Conservation (phyloP, 352 stramenopile species). For the Plasmopara viticola region DNA sequence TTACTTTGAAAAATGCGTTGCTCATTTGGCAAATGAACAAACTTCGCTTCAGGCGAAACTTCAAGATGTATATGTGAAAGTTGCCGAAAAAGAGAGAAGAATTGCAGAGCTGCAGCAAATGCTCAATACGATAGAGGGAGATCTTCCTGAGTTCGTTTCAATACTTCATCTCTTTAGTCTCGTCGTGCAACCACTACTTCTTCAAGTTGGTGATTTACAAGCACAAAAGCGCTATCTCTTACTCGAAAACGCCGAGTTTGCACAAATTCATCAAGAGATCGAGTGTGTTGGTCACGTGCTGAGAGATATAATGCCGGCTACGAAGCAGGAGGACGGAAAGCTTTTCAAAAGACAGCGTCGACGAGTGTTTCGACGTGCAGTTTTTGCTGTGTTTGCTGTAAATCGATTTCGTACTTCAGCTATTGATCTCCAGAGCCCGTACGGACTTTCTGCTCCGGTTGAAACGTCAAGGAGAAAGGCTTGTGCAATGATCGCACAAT, state of each 20-base stretch:
- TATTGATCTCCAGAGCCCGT: constrained; percentile 12
- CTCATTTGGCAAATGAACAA: constrained; percentile 40
- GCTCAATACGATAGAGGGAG: constrained; percentile 31
- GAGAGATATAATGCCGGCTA: constrained; percentile 41
- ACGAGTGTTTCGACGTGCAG: constrained; percentile 38
- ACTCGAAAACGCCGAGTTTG: constrained; percentile 44
- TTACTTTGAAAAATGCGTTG: constrained; percentile 23
- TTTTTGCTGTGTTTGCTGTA: constrained; percentile 61
- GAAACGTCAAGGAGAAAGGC: constrained; percentile 13
- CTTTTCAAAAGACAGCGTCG: constrained; percentile 11
- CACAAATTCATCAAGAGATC: constrained; percentile 41
- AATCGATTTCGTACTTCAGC: constrained; percentile 35
- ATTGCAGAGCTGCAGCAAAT: constrained; percentile 25
- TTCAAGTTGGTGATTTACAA: constrained; percentile 62
- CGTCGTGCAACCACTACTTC: constrained; percentile 45
- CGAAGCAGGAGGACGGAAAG: constrained; percentile 9
- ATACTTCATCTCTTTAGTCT: constrained; percentile 57
- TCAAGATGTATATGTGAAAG: constrained; percentile 14
- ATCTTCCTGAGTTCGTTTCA: constrained; percentile 38
- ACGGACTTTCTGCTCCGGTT: constrained; percentile 37
- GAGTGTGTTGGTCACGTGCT: constrained; percentile 56
- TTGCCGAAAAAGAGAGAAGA: constrained; percentile 9
- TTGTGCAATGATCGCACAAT: constrained; percentile 12
- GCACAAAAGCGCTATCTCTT: constrained; percentile 49
- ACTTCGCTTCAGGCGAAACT: constrained; percentile 23